Evolutionary conservation across 2,329 filamentous ascomycete species (phyloP).

Genomic region (Didymella lethalis): DNA sequence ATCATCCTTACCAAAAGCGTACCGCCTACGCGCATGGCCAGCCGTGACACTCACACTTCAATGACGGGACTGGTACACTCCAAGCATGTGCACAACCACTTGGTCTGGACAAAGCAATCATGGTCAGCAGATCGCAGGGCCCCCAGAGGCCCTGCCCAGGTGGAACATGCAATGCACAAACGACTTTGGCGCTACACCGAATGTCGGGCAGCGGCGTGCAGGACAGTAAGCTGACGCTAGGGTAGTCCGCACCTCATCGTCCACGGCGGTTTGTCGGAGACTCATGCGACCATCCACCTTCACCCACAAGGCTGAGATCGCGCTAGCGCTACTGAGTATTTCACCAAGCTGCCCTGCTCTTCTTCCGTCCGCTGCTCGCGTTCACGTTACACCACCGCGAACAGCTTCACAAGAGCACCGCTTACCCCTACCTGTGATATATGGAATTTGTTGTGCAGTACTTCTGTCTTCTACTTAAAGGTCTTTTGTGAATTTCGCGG

Average conservation of each 20-base stretch:
- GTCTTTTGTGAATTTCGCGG: constrained; percentile 34
- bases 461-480: constrained; percentile 48
- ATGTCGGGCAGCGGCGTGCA: constrained; percentile 10
- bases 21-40: constrained; percentile 13
- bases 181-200: not conserved
- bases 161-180: not conserved
- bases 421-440: constrained; percentile 23
- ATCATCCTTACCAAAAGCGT: constrained; percentile 22
- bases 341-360: constrained; percentile 36
- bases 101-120: not conserved
- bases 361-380: constrained; percentile 18
- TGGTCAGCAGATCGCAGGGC: constrained; percentile 8
- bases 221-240: constrained; percentile 17
- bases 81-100: not conserved
- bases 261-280: constrained; percentile 24
- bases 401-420: constrained; percentile 16
- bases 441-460: constrained; percentile 47
- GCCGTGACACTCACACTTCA: constrained; percentile 11
- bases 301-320: constrained; percentile 15
- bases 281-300: constrained; percentile 13
- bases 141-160: no score
- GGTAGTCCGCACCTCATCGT: constrained; percentile 12
- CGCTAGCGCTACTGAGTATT: constrained; percentile 31
- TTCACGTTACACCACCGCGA: constrained; percentile 22
- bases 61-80: not conserved